Evolutionary conservation across 2,329 filamentous ascomycete genomes (phyloP), one percentile per base, ranked within the genome.

Genomic region (Sordariomycetes sp.): DNA sequence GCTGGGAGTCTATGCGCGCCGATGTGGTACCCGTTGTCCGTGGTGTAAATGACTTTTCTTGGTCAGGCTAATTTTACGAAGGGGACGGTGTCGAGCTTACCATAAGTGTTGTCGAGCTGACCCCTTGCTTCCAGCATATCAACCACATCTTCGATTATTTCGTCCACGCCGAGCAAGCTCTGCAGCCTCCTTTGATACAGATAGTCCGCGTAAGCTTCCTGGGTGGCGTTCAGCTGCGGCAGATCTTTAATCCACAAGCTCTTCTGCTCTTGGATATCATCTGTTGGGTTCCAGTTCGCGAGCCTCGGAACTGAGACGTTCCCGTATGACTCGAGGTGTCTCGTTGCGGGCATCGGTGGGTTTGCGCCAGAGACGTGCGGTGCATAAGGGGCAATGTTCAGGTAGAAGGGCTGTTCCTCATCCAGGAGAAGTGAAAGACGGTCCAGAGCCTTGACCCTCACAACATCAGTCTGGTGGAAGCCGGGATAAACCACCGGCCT

Each of bases 1-100:
- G 67, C 65, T 5, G 58, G 59, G 30, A 72, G 48, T 3, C 69
- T 61, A 40, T 73, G 67, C 35, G 70, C 64, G 11, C 63, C 57
- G 34, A 72, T 66, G 36, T 72, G 69, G 46, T 61, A 72, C 2
- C 69, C 67, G 35, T 72, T 72, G 42, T 72, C 68, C 0, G 61
- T 58, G 1, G 65, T 67, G 46, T 66, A 72, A 30, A 72, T n/a
- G n/a, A 25, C 23, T 25, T 9, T 32, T 6, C 10, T 32, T 14
- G 9, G n/a, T n/a, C n/a, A n/a, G n/a, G n/a, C n/a, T n/a, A 32
- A 11, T 10, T 32, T 9, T 18, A 16, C 8, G 18, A 10, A 30
- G 9, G 9, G 9, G 27, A 11, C n/a, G n/a, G n/a, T n/a, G n/a
- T 10, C n/a, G 9, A 14, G 21, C 30, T 15, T 32, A 32, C 30